Base-by-base conservation (phyloP, 2,329 filamentous ascomycete species). In the Colletotrichum gigasporum region DNA sequence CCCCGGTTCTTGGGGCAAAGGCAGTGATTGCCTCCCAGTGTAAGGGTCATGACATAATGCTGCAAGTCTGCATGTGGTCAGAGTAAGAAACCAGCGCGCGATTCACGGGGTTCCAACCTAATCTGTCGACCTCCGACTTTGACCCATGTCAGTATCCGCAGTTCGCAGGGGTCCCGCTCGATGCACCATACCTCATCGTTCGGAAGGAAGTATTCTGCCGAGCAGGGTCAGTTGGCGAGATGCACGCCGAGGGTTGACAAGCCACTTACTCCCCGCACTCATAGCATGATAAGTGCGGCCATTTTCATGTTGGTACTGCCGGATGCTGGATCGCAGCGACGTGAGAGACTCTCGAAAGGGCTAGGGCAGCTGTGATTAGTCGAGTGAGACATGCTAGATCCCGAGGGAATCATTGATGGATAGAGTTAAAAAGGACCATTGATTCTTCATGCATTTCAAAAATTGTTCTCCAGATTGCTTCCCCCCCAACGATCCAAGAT, bases 271-370 rank as follows among this genome's bases (percentile, higher is more conserved):
- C 8, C n/a, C 37, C 14, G 24, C 35, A 44, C 35, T 41, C 35
- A 42, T 77, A 2, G 75, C 67, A 53, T 79, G 74, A 34, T 78
- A 79, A 1, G 75, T 77, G 16, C 76, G 68, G 3, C 76, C 76
- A 60, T 78, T 76, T 53, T 79, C 78, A 9, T 72, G 68, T 3
- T 76, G 74, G 66, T 75, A 75, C 12, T 71, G 67, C 34, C 73
- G 57, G 37, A 80, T 77, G 53, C 76, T 79, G 0, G 76, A 77
- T 12, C 34, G 34, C 22, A 54, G 41, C 9, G 50, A 54, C 10
- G 50, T 54, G n/a, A 60, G n/a, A 11, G 50, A 47, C n/a, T 61
- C 50, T 4, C 55, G 55, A 6, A 39, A 39, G 16, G 57, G 50
- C 50, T 61, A 14, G 8, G 9, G 14, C 16, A 20, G 8, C n/a